These are phyloP conservation scores for Pelargonium citronellum DNA, from an alignment of 441 rosid species.

Conservation along the genomic window DNA sequence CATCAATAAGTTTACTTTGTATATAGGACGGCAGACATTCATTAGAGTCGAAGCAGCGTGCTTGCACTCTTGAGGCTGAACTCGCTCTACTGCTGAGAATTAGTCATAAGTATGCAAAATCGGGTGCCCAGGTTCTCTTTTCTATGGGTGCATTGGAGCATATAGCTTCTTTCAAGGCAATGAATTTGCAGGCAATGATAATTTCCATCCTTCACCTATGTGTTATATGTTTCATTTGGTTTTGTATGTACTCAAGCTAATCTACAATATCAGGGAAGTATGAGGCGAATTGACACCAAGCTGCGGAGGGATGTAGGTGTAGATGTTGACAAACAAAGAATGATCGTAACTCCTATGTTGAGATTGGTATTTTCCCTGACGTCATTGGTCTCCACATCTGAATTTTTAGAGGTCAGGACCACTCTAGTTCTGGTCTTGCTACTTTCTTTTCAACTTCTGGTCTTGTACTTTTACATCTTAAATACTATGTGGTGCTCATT, in stretches of 20 bases:
- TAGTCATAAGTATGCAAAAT: slow-evolving; percentile 84
- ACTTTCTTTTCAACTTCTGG: neutral
- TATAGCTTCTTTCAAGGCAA: slow-evolving; percentile 68
- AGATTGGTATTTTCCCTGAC: slow-evolving; percentile 83
- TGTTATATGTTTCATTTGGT: slow-evolving; percentile 17
- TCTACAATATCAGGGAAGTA: slow-evolving; percentile 52
- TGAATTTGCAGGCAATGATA: slow-evolving; percentile 55
- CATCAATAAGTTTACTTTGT: slow-evolving; percentile 1
- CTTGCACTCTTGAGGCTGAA: slow-evolving; percentile 86
- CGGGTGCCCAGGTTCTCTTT: slow-evolving; percentile 86
- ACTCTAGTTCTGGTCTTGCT: slow-evolving; percentile 7
- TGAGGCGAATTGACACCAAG: slow-evolving; percentile 56
- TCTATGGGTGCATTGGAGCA: slow-evolving; percentile 92
- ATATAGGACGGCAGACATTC: slow-evolving; percentile 64
- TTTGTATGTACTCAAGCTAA: slow-evolving; percentile 25
- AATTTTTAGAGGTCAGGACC: slow-evolving; percentile 70
- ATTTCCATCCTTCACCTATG: neutral
- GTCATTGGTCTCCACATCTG: slow-evolving; percentile 74
- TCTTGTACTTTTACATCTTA: neutral
- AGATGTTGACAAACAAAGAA: slow-evolving; percentile 62
- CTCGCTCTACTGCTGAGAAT: slow-evolving; percentile 76
- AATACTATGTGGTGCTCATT: neutral
- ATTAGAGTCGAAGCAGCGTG: slow-evolving; percentile 72
- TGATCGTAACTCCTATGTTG: slow-evolving; percentile 58
- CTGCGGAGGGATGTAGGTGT: slow-evolving; percentile 48